Evolutionary conservation across 169 alveolate genomes (phyloP), one percentile per base, ranked within the genome.

Genomic region (Plasmodium billcollinsi): DNA sequence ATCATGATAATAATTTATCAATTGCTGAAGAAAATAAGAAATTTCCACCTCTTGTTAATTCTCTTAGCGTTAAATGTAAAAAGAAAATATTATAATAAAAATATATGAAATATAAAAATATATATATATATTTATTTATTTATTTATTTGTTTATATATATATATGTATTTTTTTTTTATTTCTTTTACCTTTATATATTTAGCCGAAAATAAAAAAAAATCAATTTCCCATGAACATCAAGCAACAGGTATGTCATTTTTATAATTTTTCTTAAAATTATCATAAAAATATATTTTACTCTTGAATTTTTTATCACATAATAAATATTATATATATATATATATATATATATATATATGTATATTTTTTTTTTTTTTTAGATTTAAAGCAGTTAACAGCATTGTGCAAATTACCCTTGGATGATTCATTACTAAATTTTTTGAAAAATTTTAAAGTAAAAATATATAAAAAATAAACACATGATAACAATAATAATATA

Each of bases 341-440:
- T 72, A 9, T 14, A 14, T 56, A 18, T n/a, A 5, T 49, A 50
- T 47, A 20, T 33, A 33, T 73, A 11, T 18, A 18, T 47, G 7
- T 20, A 2, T 24, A 8, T 26, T 72, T n/a, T 20, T 72, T 45
- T 70, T 20, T 69, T 47, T 39, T 33, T 43, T 21, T 52, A 80
- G 90, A 80, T 73, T 63, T 80, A 52, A 80, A 80, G 65, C 90
- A 80, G 39, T 52, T 80, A 62, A 62, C 90, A 67, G 70, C 56
- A 29, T 24, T 59, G 6, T 80, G 90, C 67, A 80, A 80, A 72
- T 59, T 80, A 18, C 90, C 90, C 72, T 47, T 80, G 33, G 90
- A 80, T 50, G 90, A 80, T 26, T 80, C 90, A 24, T 45, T 80
- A 12, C 47, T 80, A 26, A 80, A 80, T 20, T 80, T 80, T 58